These are phyloP conservation scores for Ensete glaucum DNA, from an alignment of 176 grass and related monocot species.

Conservation along the genomic window DNA sequence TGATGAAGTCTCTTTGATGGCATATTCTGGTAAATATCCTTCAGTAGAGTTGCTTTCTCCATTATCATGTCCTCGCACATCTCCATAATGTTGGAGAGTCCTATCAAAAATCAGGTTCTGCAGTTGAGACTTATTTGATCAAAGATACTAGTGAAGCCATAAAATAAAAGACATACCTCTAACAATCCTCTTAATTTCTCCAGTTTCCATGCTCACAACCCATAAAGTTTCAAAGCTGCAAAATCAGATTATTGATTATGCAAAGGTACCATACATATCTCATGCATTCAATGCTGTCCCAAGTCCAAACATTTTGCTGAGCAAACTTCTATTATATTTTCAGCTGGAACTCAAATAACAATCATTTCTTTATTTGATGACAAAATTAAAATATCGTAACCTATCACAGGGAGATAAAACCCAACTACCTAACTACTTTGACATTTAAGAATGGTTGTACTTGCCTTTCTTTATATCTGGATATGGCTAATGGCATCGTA, in stretches of 20 bases:
- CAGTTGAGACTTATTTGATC: not conserved
- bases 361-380: too few species aligned
- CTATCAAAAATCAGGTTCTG: conserved; percentile 27
- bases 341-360: too few species aligned
- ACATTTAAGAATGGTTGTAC: too few species aligned
- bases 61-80: conserved; percentile 41
- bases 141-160: conserved; percentile 18
- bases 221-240: conserved; percentile 62
- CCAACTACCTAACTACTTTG: too few species aligned
- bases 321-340: too few species aligned
- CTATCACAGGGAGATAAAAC: too few species aligned
- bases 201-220: conserved; percentile 53
- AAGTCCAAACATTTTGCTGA: too few species aligned
- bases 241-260: conserved; percentile 4
- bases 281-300: not conserved
- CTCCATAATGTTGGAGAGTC: conserved; percentile 43
- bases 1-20: conserved; percentile 18
- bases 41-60: conserved; percentile 47
- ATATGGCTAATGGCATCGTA: too few species aligned
- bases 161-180: conserved; percentile 40
- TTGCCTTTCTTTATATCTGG: too few species aligned
- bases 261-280: not conserved
- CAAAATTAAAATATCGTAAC: too few species aligned
- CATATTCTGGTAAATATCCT: conserved; percentile 37
- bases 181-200: conserved; percentile 35